Conservation (phyloP, 2,329 filamentous ascomycete species). For the Fusarium secorum region DNA sequence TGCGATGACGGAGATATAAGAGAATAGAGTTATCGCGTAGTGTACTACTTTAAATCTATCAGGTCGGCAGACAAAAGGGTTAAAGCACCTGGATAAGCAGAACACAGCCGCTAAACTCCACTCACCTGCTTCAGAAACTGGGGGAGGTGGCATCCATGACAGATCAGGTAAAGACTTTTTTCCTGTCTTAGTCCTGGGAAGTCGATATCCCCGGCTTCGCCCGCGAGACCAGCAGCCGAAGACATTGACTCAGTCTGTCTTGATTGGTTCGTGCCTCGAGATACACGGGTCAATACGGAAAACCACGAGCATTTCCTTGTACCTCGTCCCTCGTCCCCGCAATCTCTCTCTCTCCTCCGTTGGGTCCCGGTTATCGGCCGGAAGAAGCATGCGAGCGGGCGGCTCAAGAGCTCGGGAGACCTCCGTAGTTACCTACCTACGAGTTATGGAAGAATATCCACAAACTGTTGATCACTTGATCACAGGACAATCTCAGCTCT, state of each 20-base stretch:
- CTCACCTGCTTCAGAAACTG: constrained; percentile 24
- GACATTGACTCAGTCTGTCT: not conserved
- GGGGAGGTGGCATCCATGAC: constrained; percentile 19
- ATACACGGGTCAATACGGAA: constrained; percentile 4
- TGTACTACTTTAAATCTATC: not conserved
- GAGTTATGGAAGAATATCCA: not conserved
- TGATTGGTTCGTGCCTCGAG: constrained; percentile 4
- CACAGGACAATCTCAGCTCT: not conserved
- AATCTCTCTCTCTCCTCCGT: constrained; percentile 15
- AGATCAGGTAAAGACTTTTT: constrained; percentile 27
- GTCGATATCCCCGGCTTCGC: constrained; percentile 38
- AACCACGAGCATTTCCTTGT: constrained; percentile 1
- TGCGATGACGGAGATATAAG: constrained; percentile 4
- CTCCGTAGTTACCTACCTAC: constrained; percentile 17
- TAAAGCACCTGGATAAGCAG: constrained; percentile 21
- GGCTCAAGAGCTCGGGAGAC: constrained; percentile 27
- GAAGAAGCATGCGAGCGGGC: not conserved
- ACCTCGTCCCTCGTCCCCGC: constrained; percentile 1
- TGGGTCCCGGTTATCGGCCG: constrained; percentile 24
- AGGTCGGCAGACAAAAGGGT: constrained; percentile 29
- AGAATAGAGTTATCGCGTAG: constrained; percentile 8
- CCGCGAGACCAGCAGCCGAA: constrained; percentile 29
- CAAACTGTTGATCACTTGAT: constrained; percentile 22
- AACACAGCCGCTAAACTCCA: constrained; percentile 9
- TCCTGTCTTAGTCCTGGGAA: constrained; percentile 9